phyloP scores from a whole-genome alignment of 805 yeast species.

The Saccharomycopsis guyanensis region DNA sequence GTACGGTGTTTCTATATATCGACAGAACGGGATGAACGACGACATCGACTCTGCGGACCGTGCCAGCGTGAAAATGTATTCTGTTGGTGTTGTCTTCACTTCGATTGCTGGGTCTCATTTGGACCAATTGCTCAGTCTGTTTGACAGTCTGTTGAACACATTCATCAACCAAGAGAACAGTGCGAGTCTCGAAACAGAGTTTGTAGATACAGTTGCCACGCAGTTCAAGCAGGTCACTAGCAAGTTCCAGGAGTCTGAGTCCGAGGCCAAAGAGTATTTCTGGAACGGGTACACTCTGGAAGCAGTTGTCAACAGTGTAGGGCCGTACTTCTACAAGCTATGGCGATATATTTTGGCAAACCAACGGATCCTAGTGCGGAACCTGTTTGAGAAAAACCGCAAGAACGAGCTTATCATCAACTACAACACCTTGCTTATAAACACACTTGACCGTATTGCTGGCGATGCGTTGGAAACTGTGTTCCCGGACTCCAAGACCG shows the following conservation, averaged over 20 bases:
- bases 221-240: neutral
- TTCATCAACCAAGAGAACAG: slow-evolving; percentile 1
- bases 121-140: neutral
- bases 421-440: slow-evolving; percentile 8
- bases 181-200: neutral
- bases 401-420: slow-evolving; percentile 1
- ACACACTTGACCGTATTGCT: neutral
- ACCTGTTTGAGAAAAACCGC: slow-evolving; percentile 8
- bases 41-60: slow-evolving; percentile 11
- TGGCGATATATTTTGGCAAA: slow-evolving; percentile 7
- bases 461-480: neutral
- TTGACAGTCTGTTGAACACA: neutral
- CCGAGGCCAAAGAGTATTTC: neutral
- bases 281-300: neutral
- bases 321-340: slow-evolving; percentile 9
- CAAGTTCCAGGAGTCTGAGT: neutral
- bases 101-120: neutral
- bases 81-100: slow-evolving; percentile 9
- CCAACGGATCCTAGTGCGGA: slow-evolving; percentile 10
- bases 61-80: slow-evolving; percentile 13
- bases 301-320: neutral
- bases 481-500: neutral
- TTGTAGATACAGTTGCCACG: neutral
- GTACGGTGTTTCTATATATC: slow-evolving; percentile 11
- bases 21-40: slow-evolving; percentile 17